These are phyloP conservation scores for Dothiorella sarmentorum DNA, from an alignment of 2,329 filamentous ascomycete genomes.

Conservation along the genomic window DNA sequence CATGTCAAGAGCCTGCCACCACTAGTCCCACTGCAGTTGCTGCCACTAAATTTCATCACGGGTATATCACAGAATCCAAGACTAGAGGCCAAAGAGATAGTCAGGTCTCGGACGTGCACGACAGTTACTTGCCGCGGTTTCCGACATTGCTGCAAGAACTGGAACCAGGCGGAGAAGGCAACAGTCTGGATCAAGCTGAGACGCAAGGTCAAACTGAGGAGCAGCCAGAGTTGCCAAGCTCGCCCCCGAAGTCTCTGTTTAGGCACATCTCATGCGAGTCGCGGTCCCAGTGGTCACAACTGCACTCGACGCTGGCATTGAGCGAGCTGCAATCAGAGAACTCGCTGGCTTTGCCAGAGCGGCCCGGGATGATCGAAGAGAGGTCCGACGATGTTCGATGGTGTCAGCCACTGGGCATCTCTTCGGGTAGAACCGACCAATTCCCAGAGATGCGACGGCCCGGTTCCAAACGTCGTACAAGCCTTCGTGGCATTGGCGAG, in stretches of 20 bases:
- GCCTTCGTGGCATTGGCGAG: not conserved
- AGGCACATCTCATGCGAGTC: not conserved
- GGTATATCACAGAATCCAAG: not conserved
- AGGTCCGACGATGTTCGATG: slow-evolving; percentile 7
- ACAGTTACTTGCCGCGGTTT: not conserved
- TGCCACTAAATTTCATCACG: not conserved
- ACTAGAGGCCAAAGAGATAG: not conserved
- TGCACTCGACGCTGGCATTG: not conserved
- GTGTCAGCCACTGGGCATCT: not conserved
- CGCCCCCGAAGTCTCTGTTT: not conserved
- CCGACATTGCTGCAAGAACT: slow-evolving; percentile 5
- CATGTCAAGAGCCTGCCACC: not conserved
- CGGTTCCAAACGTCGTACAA: not conserved
- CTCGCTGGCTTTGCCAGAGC: not conserved
- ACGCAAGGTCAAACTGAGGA: slow-evolving; percentile 3
- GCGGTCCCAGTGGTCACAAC: not conserved
- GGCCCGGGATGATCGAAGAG: not conserved
- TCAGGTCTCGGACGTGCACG: not conserved
- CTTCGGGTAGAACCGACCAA: slow-evolving; percentile 7
- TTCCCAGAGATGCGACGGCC: not conserved
- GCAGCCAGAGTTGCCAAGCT: not conserved
- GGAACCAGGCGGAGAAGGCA: not conserved
- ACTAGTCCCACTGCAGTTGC: not conserved
- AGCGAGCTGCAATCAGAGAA: not conserved
- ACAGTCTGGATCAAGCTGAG: slow-evolving; percentile 1